A percentile compares a stretch with the other conserved stretches of the same genome.
These are phyloP conservation scores for Acarospora socialis DNA, from an alignment of 2,329 filamentous ascomycete genomes.

Conservation along the genomic window DNA sequence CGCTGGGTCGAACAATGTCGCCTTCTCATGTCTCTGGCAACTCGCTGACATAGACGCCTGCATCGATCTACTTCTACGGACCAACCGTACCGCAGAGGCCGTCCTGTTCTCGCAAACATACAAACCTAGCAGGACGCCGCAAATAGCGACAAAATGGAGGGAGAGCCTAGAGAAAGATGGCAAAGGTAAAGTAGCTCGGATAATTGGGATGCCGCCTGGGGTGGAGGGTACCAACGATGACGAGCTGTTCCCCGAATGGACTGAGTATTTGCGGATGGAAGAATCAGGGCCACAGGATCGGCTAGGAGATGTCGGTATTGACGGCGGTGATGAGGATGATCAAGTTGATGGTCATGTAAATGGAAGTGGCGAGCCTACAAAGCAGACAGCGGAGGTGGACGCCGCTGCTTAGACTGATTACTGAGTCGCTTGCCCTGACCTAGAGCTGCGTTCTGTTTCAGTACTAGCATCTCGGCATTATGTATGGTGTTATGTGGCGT, in stretches of 20 bases:
- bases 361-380: too few species aligned
- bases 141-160: conserved; percentile 68
- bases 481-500: too few species aligned
- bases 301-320: too few species aligned
- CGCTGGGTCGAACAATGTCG: conserved; percentile 75
- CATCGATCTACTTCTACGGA: conserved; percentile 63
- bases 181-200: conserved; percentile 70
- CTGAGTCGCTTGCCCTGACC: too few species aligned
- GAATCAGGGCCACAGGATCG: too few species aligned
- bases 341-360: too few species aligned
- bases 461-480: too few species aligned
- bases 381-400: too few species aligned
- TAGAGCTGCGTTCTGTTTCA: too few species aligned
- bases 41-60: conserved; percentile 70
- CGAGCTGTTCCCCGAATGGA: conserved; percentile 93
- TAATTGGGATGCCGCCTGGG: conserved; percentile 67
- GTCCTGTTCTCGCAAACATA: conserved; percentile 92
- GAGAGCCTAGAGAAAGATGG: conserved; percentile 66
- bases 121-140: conserved; percentile 61
- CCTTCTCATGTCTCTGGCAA: conserved; percentile 82
- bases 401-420: too few species aligned
- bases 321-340: too few species aligned
- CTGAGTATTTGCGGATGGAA: conserved; percentile 76
- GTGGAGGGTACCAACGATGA: conserved; percentile 47
- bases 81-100: conserved; percentile 68